Evolutionary conservation across 2,329 filamentous ascomycete genomes (phyloP).

Genomic region (Orbilia quercus): DNA sequence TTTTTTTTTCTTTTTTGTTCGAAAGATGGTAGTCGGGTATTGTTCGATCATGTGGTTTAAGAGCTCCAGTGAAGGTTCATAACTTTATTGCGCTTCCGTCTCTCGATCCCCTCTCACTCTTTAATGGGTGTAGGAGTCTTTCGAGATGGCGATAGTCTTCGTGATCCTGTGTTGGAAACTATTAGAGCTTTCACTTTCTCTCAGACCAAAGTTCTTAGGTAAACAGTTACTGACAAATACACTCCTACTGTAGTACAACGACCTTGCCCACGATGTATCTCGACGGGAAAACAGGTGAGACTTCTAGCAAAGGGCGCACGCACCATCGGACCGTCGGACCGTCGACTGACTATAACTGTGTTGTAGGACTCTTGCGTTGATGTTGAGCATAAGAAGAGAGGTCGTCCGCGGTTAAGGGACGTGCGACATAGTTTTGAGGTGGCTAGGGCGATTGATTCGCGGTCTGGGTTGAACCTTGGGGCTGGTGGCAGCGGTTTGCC

Average conservation of each 20-base stretch:
- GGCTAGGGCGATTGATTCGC: conserved; percentile 58
- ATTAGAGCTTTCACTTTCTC: conserved; percentile 31
- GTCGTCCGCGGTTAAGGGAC: conserved; percentile 79
- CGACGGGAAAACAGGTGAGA: conserved; percentile 76
- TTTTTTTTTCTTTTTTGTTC: conserved; percentile 21
- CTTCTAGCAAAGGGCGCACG: neutral
- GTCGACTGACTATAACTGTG: conserved; percentile 40
- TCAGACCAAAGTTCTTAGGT: conserved; percentile 11
- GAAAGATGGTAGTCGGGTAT: neutral
- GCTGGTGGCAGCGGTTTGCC: conserved; percentile 41
- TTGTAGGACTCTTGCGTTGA: conserved; percentile 79
- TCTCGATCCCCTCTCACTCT: conserved; percentile 15
- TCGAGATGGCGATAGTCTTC: conserved; percentile 25
- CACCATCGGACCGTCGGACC: neutral
- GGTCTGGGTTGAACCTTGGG: conserved; percentile 51
- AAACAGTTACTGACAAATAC: conserved; percentile 26
- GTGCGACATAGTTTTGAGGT: conserved; percentile 68
- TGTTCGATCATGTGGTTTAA: neutral
- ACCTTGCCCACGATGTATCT: conserved; percentile 80
- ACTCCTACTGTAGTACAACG: conserved; percentile 71
- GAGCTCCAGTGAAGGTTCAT: too few species aligned
- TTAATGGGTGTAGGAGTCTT: conserved; percentile 26
- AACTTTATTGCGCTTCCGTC: conserved; percentile 17
- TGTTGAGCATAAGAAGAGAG: conserved; percentile 86
- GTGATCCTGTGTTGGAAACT: conserved; percentile 41